These are phyloP conservation scores for Neocallimastix lanati DNA, from an alignment of 192 early-diverging fungal genomes.

Conservation along the genomic window DNA sequence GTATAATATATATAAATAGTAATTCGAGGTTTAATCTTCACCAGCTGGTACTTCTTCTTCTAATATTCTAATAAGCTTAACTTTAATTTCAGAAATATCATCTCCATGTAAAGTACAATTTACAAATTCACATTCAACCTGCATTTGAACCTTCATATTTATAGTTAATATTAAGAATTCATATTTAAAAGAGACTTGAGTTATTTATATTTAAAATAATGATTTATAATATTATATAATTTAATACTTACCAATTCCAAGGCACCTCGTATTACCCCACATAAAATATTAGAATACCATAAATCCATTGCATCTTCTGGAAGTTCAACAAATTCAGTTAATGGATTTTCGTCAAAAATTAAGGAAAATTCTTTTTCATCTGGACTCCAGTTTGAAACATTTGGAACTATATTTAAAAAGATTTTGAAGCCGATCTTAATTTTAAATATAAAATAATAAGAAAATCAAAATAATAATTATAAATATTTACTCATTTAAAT, in stretches of 20 bases:
- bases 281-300: conserved; percentile 93
- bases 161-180: too few relatives aligned
- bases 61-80: conserved; percentile 66
- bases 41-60: conserved; percentile 90
- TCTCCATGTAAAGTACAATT: conserved; percentile 71
- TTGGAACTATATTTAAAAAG: conserved; percentile 80
- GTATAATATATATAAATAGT: too few relatives aligned
- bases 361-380: conserved; percentile 83
- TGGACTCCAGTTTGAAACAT: conserved; percentile 56
- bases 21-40: conserved; percentile 65
- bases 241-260: conserved; percentile 73
- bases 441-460: not conserved
- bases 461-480: not conserved
- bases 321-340: conserved; percentile 94
- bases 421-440: conserved; percentile 79
- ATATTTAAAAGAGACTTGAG: too few relatives aligned
- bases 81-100: conserved; percentile 77
- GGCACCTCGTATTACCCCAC: conserved; percentile 83
- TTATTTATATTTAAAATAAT: too few relatives aligned
- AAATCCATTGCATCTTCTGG: conserved; percentile 61
- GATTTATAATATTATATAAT: not conserved
- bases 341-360: conserved; percentile 83
- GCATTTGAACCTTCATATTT: conserved; percentile 50
- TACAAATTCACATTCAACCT: conserved; percentile 71
- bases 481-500: too few relatives aligned